These are phyloP conservation scores for Gremmenia infestans DNA, from an alignment of 2,329 filamentous ascomycete species.

Conservation along the genomic window DNA sequence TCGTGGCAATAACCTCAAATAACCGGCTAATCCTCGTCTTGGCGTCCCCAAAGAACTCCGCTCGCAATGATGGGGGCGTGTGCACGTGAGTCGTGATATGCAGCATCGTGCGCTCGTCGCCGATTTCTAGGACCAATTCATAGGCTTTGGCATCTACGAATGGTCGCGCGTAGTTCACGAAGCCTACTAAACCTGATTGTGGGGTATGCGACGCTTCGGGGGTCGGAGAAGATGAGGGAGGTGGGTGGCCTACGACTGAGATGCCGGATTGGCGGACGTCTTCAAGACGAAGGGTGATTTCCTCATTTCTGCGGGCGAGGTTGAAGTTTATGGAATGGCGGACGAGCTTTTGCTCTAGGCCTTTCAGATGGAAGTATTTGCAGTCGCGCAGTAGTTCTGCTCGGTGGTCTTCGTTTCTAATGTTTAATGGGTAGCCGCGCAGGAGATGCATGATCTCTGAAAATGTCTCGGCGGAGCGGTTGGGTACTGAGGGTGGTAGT, in stretches of 20 bases:
- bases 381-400: slow-evolving; percentile 76
- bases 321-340: slow-evolving; percentile 74
- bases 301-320: slow-evolving; percentile 57
- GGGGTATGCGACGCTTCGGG: slow-evolving; percentile 16
- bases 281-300: slow-evolving; percentile 76
- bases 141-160: slow-evolving; percentile 71
- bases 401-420: slow-evolving; percentile 72
- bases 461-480: slow-evolving; percentile 78
- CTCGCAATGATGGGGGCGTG: slow-evolving; percentile 42
- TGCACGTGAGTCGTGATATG: slow-evolving; percentile 36
- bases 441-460: slow-evolving; percentile 76
- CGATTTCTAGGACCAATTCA: slow-evolving; percentile 78
- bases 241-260: slow-evolving; percentile 51
- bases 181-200: slow-evolving; percentile 37
- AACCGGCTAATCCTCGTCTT: slow-evolving; percentile 67
- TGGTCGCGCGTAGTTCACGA: slow-evolving; percentile 77
- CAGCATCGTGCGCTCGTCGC: slow-evolving; percentile 57
- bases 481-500: slow-evolving; percentile 73
- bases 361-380: slow-evolving; percentile 89
- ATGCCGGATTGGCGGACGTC: slow-evolving; percentile 88
- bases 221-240: slow-evolving; percentile 22
- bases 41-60: slow-evolving; percentile 68
- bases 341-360: slow-evolving; percentile 81
- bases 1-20: slow-evolving; percentile 75
- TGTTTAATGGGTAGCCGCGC: slow-evolving; percentile 75